These are phyloP conservation scores for Bacterosira constricta DNA, from an alignment of 108 stramenopile species.

Conservation along the genomic window DNA sequence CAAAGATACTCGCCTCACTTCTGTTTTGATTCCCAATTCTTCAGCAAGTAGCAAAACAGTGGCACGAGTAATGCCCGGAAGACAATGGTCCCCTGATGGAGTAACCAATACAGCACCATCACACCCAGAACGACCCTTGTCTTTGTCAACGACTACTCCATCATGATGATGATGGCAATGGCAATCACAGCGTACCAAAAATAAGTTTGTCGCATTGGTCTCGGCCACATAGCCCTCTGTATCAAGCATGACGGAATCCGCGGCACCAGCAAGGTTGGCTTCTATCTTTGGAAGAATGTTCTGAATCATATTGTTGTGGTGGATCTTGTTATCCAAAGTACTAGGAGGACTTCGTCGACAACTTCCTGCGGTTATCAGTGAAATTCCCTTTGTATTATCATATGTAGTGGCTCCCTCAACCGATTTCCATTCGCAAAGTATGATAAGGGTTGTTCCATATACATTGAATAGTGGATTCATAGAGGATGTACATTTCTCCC, in stretches of 20 bases:
- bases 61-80: conserved; percentile 88
- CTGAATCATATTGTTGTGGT: conserved; percentile 81
- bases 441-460: conserved; percentile 91
- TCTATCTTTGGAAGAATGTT: conserved; percentile 95
- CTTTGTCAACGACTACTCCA: not conserved
- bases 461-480: conserved; percentile 95
- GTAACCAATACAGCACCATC: conserved; percentile 78
- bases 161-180: not conserved
- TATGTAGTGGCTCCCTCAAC: conserved; percentile 89
- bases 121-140: not conserved
- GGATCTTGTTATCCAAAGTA: conserved; percentile 90
- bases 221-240: conserved; percentile 90
- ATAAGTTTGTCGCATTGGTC: conserved; percentile 94
- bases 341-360: conserved; percentile 80
- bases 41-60: conserved; percentile 71
- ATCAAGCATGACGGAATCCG: conserved; percentile 93
- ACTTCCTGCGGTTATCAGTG: conserved; percentile 77
- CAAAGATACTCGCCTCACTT: conserved; percentile 74
- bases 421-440: conserved; percentile 92
- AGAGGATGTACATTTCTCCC: conserved; percentile 85
- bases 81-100: conserved; percentile 86
- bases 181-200: conserved; percentile 67
- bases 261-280: conserved; percentile 87
- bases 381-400: conserved; percentile 85
- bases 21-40: conserved; percentile 70